Evolutionary conservation across 2,329 filamentous ascomycete genomes (phyloP), one percentile per base, ranked within the genome.

Genomic region (Pestalotiopsis sp.): DNA sequence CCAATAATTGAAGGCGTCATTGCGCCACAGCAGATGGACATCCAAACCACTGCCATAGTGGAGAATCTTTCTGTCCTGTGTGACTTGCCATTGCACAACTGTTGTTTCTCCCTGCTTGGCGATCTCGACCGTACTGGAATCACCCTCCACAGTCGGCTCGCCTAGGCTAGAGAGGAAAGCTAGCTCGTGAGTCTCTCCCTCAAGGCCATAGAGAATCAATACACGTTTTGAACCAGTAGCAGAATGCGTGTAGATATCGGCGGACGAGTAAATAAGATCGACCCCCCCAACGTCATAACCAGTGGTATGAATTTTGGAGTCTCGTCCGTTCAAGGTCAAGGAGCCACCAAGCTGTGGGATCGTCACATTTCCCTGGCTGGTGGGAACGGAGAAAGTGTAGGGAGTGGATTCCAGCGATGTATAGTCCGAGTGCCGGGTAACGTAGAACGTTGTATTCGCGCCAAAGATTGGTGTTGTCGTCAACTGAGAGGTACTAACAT

Each of bases 371-470:
- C 89, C 88, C 27, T 83, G 78, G n/a, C 86, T 87, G 0, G 90
- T 92, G 0, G 84, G 81, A 0, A 95, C 78, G 1, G 80, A 90
- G 41, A 94, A 81, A 17, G 84, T 89, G 77, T 94, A 95, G 0
- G 83, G 80, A 0, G 88, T 88, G 0, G 87, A 85, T 0, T 79
- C 83, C 0, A 84, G 80, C 17, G 85, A 87, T n/a, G 87, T 86
- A 75, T 92, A 93, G 67, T 90, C 86, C 0, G 86, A 78, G 74
- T 95, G 92, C 49, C 92, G 84, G 4, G 90, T 81, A 2, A 95
- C 84, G 76, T 90, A 94, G 79, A 92, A 93, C n/a, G 69, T 66
- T 4, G 87, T 86, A 56, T 78, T 78, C 65, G 89, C 83, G 20
- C 85, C 86, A 1, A 86, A 80, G 0, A 94, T 78, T 0, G 90